phyloP scores from a whole-genome alignment of 495 filamentous ascomycete species.

The Xanthoparmelia taractica region DNA sequence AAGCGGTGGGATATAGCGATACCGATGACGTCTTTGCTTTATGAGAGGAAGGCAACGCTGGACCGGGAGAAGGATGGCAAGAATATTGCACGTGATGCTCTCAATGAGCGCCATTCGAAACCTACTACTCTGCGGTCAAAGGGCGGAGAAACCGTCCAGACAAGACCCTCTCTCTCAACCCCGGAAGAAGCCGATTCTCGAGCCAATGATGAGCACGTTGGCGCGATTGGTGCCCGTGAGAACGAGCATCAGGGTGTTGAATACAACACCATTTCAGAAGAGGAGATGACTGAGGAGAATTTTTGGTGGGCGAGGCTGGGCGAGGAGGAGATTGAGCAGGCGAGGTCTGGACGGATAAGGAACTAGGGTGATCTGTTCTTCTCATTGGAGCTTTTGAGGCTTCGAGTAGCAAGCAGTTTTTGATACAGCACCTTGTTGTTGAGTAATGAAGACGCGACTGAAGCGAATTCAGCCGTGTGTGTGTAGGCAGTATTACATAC shows the following conservation, averaged over 20 bases:
- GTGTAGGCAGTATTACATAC: not conserved
- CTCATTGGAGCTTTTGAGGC: no score
- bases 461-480: not conserved
- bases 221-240: not conserved
- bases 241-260: conserved; percentile 11
- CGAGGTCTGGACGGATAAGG: not conserved
- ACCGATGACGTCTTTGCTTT: not conserved
- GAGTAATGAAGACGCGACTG: no score
- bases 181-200: not conserved
- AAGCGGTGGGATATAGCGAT: conserved; percentile 7
- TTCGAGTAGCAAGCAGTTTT: not conserved
- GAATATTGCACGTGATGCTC: not conserved
- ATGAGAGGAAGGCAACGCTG: not conserved
- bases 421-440: no score
- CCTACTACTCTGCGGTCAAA: not conserved
- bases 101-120: not conserved
- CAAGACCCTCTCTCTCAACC: not conserved
- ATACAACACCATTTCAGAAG: conserved; percentile 21
- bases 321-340: conserved; percentile 16
- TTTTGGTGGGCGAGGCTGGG: conserved; percentile 39
- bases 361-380: not conserved
- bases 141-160: not conserved
- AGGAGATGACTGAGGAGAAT: conserved; percentile 34
- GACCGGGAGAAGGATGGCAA: not conserved
- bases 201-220: no score